Base-by-base conservation (phyloP, 2,329 filamentous ascomycete species). In the Diaporthe citriasiana region DNA sequence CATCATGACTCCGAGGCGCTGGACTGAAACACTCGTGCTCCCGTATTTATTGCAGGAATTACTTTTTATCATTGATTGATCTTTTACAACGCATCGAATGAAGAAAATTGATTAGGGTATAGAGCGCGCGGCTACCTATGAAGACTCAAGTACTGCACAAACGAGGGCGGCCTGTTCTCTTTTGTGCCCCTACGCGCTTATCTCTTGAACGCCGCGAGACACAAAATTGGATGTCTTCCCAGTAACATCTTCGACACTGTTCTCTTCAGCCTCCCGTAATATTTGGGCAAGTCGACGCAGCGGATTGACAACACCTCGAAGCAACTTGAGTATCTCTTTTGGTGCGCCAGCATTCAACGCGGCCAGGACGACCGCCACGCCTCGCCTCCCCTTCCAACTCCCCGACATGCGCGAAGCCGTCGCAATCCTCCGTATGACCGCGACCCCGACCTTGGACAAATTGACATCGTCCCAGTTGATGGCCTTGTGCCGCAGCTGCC, bases 341-440 rank as follows among this genome's bases (percentile, higher is more conserved):
- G 59, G 70, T 1, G 70, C 70, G 19, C 70, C 70, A 42, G 70
- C 59, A 25, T 66, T 72, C n/a, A 72, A 50, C 13, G 59, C 70
- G 6, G 70, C 70, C 42, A 45, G 25, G 0, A 66, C n/a, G 1
- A 72, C 38, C 25, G 59, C 45, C 19, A 72, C 70, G 33, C 70
- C 70, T 3, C 57, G 42, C 22, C 59, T 50, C 0, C 70, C 70
- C 42, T 45, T 72, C 70, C 70, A 72, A n/a, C 57, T 65, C 5
- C 70, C 59, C 4, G 42, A 51, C 59, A 72, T 65, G 3, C 42
- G 33, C 47, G 45, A 53, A 5, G 19, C 57, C 3, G 59, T 63
- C 9, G 59, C 57, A 8, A 50, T 10, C 59, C 42, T 72, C n/a
- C 47, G 47, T 5, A 72, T n/a, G 4, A 63, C 40, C 3, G 57